phyloP scores from a whole-genome alignment of 2,329 filamentous ascomycete species.

The Penicillium sp. region DNA sequence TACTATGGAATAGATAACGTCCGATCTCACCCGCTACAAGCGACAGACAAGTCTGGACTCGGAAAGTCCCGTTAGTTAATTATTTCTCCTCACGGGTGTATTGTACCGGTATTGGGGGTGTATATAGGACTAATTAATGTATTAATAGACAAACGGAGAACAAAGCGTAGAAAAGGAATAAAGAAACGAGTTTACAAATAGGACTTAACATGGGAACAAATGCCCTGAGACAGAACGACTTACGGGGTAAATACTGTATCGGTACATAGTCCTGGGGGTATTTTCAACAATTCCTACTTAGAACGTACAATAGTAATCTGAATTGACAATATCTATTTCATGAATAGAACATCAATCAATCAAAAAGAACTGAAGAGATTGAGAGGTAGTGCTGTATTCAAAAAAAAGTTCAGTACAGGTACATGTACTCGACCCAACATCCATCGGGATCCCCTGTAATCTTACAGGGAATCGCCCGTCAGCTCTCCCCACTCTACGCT shows the following conservation, averaged over 20 bases:
- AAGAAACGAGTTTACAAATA: no score
- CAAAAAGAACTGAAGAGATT: no score
- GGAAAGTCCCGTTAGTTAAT: constrained; percentile 24
- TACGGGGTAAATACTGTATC: not conserved
- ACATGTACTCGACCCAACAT: not conserved
- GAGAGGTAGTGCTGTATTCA: no score
- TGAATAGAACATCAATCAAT: no score
- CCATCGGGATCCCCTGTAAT: constrained; percentile 23
- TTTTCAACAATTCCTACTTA: no score
- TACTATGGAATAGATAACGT: no score
- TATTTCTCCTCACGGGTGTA: constrained; percentile 8
- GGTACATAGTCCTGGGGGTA: not conserved
- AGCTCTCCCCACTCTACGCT: constrained; percentile 25
- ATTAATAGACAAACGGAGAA: not conserved
- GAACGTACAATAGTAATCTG: no score
- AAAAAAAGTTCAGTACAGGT: no score
- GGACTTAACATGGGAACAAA: not conserved
- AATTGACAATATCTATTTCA: no score
- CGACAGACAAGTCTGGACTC: constrained; percentile 15
- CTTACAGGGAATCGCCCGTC: constrained; percentile 18
- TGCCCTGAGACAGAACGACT: not conserved
- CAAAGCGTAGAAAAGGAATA: not conserved
- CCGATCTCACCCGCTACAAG: constrained; percentile 21
- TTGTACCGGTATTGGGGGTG: not conserved
- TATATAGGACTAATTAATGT: not conserved